phyloP scores from a whole-genome alignment of 768 basidiomycete genomes.

The Pleurotus salmoneostramineus region DNA sequence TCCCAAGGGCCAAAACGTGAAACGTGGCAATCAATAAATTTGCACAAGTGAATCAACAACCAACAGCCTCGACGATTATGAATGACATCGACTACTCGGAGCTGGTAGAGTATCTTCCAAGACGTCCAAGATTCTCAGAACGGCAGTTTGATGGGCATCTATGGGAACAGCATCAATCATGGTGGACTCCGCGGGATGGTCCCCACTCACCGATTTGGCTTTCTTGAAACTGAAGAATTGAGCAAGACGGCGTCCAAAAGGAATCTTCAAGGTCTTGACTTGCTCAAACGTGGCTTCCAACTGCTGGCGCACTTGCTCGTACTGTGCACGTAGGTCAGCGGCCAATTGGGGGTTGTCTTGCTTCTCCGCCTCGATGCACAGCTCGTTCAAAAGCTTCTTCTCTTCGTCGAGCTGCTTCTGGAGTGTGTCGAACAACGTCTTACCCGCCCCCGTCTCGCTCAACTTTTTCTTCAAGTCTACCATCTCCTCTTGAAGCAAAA shows the following conservation, averaged over 20 bases:
- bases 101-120: too few species aligned
- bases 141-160: not conserved
- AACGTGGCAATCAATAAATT: too few species aligned
- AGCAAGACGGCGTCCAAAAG: conserved; percentile 1
- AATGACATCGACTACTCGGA: too few species aligned
- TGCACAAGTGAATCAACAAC: too few species aligned
- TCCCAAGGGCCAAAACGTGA: too few species aligned
- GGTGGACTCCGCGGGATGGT: too few species aligned
- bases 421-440: conserved; percentile 1
- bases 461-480: conserved; percentile 5
- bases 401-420: conserved; percentile 11
- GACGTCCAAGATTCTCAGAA: not conserved
- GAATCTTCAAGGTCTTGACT: conserved; percentile 6
- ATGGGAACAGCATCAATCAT: not conserved
- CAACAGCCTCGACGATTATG: too few species aligned
- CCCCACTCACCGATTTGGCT: conserved; percentile 4
- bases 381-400: conserved; percentile 6
- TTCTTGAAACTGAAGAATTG: conserved; percentile 7
- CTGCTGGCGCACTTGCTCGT: conserved; percentile 2
- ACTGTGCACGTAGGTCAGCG: conserved; percentile 1
- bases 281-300: conserved; percentile 8
- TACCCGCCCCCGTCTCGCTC: conserved; percentile 9
- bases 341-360: conserved; percentile 3
- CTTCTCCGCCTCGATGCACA: conserved; percentile 4
- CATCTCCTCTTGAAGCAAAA: conserved; percentile 11